These are phyloP conservation scores for Podospora fimiseda DNA, from an alignment of 495 filamentous ascomycete genomes.

Conservation along the genomic window DNA sequence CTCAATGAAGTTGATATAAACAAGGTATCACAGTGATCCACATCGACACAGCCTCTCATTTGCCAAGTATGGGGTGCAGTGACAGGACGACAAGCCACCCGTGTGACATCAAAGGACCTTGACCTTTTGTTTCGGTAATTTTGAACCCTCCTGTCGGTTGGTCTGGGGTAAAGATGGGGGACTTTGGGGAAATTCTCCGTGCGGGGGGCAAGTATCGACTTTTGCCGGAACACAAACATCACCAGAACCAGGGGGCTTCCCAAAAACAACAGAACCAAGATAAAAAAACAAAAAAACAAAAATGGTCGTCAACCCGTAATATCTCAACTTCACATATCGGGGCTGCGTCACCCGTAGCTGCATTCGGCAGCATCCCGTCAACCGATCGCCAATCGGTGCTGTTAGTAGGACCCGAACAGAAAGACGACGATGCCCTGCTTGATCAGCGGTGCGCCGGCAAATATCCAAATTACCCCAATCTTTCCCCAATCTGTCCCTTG, in stretches of 20 bases:
- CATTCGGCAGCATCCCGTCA: conserved; percentile 18
- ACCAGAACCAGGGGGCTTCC: too few relatives aligned
- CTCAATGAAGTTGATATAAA: neutral
- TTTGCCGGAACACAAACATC: conserved; percentile 16
- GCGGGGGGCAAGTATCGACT: conserved; percentile 8
- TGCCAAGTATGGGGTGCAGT: neutral
- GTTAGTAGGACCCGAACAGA: conserved; percentile 10
- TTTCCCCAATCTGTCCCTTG: conserved; percentile 11
- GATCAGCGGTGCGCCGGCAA: conserved; percentile 20
- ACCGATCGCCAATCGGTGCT: conserved; percentile 18
- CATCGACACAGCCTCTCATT: too few relatives aligned
- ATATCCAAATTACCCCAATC: conserved; percentile 32
- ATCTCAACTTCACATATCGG: conserved; percentile 10
- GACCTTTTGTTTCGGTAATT: conserved; percentile 8
- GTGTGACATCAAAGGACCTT: conserved; percentile 7
- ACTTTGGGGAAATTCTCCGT: conserved; percentile 2
- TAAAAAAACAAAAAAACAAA: conserved; percentile 1
- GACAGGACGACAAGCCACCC: neutral
- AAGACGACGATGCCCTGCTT: conserved; percentile 5
- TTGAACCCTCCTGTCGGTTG: conserved; percentile 1
- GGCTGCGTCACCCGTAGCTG: conserved; percentile 15
- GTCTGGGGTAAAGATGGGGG: conserved; percentile 7
- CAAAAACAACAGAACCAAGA: too few relatives aligned
- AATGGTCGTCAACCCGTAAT: neutral
- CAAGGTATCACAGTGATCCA: neutral